These are phyloP conservation scores for Camellia lanceoleosa DNA, from an alignment of 148 eudicot genomes.

Conservation along the genomic window DNA sequence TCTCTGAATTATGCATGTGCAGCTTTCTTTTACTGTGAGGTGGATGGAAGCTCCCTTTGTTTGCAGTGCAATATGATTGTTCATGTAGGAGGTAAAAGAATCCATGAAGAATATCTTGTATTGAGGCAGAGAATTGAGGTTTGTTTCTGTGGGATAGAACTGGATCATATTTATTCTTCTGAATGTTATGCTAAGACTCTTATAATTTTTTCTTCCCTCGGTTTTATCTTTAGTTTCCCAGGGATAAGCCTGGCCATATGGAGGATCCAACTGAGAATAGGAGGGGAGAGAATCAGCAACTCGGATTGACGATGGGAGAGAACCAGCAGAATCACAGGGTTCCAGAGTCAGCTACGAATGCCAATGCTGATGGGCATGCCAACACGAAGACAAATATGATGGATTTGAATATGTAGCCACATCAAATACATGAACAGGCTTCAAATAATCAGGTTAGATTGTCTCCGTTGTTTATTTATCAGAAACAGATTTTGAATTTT, in stretches of 20 bases:
- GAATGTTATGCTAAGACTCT: slow-evolving; percentile 10
- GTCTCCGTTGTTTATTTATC: not conserved
- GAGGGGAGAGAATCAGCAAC: slow-evolving; percentile 14
- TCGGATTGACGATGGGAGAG: slow-evolving; percentile 16
- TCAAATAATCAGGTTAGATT: slow-evolving; percentile 35
- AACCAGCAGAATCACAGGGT: slow-evolving; percentile 22
- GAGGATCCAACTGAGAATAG: slow-evolving; percentile 32
- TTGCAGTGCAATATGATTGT: slow-evolving; percentile 84
- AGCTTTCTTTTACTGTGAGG: slow-evolving; percentile 86
- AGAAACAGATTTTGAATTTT: not conserved
- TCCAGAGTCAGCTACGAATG: slow-evolving; percentile 15
- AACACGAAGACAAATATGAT: slow-evolving; percentile 30
- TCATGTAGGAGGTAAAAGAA: slow-evolving; percentile 84
- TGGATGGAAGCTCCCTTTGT: slow-evolving; percentile 83
- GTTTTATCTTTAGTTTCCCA: slow-evolving; percentile 57
- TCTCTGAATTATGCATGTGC: slow-evolving; percentile 15
- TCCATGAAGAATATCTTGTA: slow-evolving; percentile 68
- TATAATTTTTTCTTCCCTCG: not conserved
- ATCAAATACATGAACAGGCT: slow-evolving; percentile 23
- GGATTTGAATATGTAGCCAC: slow-evolving; percentile 49
- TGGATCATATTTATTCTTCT: not conserved
- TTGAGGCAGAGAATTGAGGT: slow-evolving; percentile 82
- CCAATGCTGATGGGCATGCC: slow-evolving; percentile 19
- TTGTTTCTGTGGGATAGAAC: slow-evolving; percentile 33
- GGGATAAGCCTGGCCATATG: slow-evolving; percentile 40